These are phyloP conservation scores for Pyrenochaeta sp. DNA, from an alignment of 2,329 filamentous ascomycete genomes.

Conservation along the genomic window DNA sequence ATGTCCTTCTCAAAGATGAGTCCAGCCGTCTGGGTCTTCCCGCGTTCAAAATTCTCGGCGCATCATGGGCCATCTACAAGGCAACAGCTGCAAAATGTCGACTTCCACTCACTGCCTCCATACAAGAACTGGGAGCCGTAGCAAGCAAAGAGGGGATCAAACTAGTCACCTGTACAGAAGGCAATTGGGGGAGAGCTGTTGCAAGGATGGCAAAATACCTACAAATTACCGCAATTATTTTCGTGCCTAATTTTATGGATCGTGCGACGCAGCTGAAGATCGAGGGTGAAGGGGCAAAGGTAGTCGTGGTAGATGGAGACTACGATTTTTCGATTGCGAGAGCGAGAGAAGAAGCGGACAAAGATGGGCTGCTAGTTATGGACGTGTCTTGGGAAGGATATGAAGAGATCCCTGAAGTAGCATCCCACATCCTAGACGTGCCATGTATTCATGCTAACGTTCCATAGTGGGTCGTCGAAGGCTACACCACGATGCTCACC, in stretches of 20 bases:
- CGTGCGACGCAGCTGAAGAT: conserved; percentile 64
- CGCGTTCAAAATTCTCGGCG: conserved; percentile 82
- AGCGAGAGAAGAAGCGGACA: conserved; percentile 56
- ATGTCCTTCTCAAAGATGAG: conserved; percentile 76
- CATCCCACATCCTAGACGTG: conserved; percentile 6
- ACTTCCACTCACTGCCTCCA: conserved; percentile 53
- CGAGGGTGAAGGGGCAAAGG: conserved; percentile 67
- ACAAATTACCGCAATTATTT: conserved; percentile 64
- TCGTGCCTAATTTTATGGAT: conserved; percentile 69
- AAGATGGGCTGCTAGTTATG: conserved; percentile 66
- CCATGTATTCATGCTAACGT: conserved; percentile 10
- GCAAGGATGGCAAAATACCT: conserved; percentile 72
- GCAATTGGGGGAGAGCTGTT: conserved; percentile 79
- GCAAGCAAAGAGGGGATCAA: conserved; percentile 43
- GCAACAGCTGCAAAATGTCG: conserved; percentile 60
- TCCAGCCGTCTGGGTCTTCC: conserved; percentile 72
- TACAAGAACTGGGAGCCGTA: conserved; percentile 55
- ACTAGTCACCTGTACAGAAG: conserved; percentile 74
- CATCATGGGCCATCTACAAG: conserved; percentile 74
- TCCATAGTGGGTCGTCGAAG: conserved; percentile 76
- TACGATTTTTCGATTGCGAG: conserved; percentile 71
- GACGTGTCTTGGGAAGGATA: conserved; percentile 75
- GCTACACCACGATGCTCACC: conserved; percentile 75
- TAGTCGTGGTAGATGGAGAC: conserved; percentile 63
- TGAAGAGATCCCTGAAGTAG: conserved; percentile 68